Percentiles rank a stretch among this genome's conserved stretches.
These are phyloP conservation scores for Ligustrum vulgare DNA, from an alignment of 257 asterid genomes.

Conservation along the genomic window DNA sequence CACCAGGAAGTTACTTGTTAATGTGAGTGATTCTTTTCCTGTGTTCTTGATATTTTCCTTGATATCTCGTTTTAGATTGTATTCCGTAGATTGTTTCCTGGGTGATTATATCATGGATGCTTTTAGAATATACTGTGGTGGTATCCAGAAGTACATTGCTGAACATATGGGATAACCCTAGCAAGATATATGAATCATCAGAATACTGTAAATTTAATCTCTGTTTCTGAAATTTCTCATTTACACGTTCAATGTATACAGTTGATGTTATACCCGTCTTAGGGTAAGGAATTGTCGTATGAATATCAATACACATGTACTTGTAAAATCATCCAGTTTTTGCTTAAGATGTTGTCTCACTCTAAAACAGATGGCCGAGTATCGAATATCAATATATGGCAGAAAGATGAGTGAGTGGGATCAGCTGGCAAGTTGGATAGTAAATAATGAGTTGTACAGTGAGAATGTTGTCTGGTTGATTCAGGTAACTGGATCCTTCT, in stretches of 20 bases:
- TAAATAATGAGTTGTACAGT: constrained; percentile 79
- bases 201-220: not conserved
- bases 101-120: not conserved
- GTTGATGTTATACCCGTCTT: constrained; percentile 9
- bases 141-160: not conserved
- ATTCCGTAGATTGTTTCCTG: not conserved
- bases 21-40: constrained; percentile 4
- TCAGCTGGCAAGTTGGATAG: constrained; percentile 96
- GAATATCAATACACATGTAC: not conserved
- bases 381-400: constrained; percentile 87
- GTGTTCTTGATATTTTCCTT: not conserved
- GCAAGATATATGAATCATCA: not conserved
- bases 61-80: not conserved
- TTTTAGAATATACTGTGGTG: not conserved
- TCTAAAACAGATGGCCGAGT: constrained; percentile 90
- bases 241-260: not conserved
- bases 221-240: not conserved
- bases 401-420: constrained; percentile 99
- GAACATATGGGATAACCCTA: not conserved
- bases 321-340: constrained; percentile 18
- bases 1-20: not conserved
- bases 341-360: constrained; percentile 24
- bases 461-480: constrained; percentile 98
- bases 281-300: not conserved
- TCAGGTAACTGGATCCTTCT: constrained; percentile 55